These are phyloP conservation scores for Chrysanthemum makinoi DNA, from an alignment of 129 eudicot species.

Conservation along the genomic window DNA sequence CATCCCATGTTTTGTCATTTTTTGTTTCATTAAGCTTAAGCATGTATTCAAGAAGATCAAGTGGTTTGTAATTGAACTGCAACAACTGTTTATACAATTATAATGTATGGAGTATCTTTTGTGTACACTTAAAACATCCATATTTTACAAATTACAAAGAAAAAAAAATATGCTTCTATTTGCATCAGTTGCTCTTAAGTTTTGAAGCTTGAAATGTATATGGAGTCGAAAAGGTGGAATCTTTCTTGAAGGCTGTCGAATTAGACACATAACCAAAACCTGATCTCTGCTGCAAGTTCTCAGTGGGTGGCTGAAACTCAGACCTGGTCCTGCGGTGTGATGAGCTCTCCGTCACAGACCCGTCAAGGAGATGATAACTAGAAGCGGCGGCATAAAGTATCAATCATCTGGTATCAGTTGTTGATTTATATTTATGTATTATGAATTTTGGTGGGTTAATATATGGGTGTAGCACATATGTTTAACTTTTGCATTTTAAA, in stretches of 20 bases:
- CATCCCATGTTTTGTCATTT: not conserved
- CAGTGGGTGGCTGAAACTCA: constrained; percentile 30
- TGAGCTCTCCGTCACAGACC: constrained; percentile 24
- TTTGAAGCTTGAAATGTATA: constrained; percentile 8
- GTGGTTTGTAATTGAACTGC: constrained; percentile 3
- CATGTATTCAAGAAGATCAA: constrained; percentile 8
- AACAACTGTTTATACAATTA: not conserved
- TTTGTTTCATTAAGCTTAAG: not conserved
- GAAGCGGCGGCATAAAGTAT: too few relatives aligned
- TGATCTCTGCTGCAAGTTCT: constrained; percentile 15
- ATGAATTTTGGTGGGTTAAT: constrained; percentile 7
- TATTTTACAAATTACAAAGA: constrained; percentile 17
- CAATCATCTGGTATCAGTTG: too few relatives aligned
- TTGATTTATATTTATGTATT: not conserved
- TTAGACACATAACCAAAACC: constrained; percentile 9
- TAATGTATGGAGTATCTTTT: not conserved
- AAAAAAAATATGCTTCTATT: not conserved
- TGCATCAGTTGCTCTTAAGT: not conserved
- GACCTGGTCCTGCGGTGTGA: constrained; percentile 38
- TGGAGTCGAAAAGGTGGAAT: not conserved
- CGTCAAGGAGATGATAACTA: constrained; percentile 16
- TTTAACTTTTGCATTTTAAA: too few relatives aligned
- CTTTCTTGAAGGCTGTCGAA: constrained; percentile 10
- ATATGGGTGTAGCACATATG: constrained; percentile 9
- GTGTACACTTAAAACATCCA: constrained; percentile 3